Percentiles rank a stretch among this genome's conserved stretches.
phyloP scores from a whole-genome alignment of 1,284 basidiomycete genomes.

The Coniferiporia weirii region DNA sequence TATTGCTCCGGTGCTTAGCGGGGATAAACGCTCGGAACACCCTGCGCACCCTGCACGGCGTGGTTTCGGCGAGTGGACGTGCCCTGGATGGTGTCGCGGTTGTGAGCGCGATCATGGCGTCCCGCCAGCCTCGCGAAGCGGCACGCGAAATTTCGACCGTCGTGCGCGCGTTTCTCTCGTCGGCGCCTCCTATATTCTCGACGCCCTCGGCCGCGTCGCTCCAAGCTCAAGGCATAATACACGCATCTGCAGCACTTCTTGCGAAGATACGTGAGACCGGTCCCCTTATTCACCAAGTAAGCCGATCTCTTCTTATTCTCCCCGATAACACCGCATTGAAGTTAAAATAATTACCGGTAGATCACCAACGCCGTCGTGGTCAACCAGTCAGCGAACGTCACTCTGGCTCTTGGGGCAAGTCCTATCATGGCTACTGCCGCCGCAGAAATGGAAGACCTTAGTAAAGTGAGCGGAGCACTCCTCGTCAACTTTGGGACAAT shows the following conservation, averaged over 20 bases:
- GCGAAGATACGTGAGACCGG: constrained; percentile 43
- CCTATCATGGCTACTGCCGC: constrained; percentile 92
- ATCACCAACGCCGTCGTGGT: constrained; percentile 91
- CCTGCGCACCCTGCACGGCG: constrained; percentile 66
- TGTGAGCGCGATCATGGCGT: constrained; percentile 83
- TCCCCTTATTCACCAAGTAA: constrained; percentile 80
- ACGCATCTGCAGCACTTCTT: constrained; percentile 42
- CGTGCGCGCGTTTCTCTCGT: constrained; percentile 37
- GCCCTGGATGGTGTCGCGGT: constrained; percentile 82
- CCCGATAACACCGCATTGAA: too few relatives aligned
- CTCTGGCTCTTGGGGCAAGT: constrained; percentile 83
- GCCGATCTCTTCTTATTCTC: constrained; percentile 3
- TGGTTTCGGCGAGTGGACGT: constrained; percentile 52
- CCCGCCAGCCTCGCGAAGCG: constrained; percentile 53
- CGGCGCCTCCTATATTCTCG: constrained; percentile 22
- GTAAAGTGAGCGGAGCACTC: constrained; percentile 61
- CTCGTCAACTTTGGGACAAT: constrained; percentile 93
- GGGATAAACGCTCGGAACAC: constrained; percentile 78
- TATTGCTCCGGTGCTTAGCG: constrained; percentile 38
- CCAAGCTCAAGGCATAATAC: constrained; percentile 26
- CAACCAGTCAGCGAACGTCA: constrained; percentile 89
- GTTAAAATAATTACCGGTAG: constrained; percentile 34
- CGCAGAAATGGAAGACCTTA: constrained; percentile 80
- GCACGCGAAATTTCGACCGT: constrained; percentile 46
- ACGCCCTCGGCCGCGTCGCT: constrained; percentile 5